Conservation (phyloP, 352 stramenopile species). For the Elongisporangium undulatum region DNA sequence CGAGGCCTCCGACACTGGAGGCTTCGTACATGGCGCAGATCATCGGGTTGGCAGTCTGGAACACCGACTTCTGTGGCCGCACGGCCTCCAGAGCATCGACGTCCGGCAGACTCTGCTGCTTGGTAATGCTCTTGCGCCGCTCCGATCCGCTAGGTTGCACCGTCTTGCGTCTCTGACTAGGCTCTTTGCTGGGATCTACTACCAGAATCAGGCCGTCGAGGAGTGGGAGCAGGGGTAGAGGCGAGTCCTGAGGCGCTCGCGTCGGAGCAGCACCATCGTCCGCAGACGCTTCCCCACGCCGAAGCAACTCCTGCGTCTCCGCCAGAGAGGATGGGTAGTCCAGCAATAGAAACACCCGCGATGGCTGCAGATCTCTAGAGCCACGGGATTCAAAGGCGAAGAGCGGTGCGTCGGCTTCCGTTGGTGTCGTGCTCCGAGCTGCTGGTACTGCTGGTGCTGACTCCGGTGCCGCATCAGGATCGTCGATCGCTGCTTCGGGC, state of each 20-base stretch:
- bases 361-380: constrained; percentile 1
- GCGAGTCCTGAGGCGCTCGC: constrained; percentile 3
- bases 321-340: constrained; percentile 51
- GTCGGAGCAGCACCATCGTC: constrained; percentile 5
- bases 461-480: neutral
- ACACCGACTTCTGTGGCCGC: constrained; percentile 19
- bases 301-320: constrained; percentile 44
- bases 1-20: constrained; percentile 34
- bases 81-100: neutral
- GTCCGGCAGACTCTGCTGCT: constrained; percentile 6
- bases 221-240: constrained; percentile 38
- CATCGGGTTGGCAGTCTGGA: constrained; percentile 34
- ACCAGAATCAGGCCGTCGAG: constrained; percentile 59
- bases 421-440: too few relatives aligned
- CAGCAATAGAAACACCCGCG: constrained; percentile 50
- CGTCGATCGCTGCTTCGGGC: neutral
- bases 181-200: constrained; percentile 18
- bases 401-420: neutral
- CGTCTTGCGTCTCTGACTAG: constrained; percentile 24
- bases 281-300: constrained; percentile 19
- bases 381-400: neutral
- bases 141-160: neutral
- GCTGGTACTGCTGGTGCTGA: neutral
- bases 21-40: constrained; percentile 36
- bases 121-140: constrained; percentile 23